phyloP scores from a whole-genome alignment of 805 yeast genomes.

The Candida michaelii region DNA sequence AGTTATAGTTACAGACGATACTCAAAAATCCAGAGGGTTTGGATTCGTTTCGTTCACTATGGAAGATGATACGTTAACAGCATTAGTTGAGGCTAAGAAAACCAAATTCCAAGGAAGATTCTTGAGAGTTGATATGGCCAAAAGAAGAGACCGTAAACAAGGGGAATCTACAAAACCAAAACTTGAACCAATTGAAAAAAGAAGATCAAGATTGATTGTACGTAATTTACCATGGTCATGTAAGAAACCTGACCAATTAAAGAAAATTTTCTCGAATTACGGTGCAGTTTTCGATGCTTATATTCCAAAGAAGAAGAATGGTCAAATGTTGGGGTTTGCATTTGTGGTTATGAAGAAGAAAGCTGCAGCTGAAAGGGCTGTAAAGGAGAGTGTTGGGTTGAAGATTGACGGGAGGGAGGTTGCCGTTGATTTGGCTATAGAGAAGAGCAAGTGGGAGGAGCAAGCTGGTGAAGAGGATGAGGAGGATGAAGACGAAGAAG shows the following conservation, averaged over 20 bases:
- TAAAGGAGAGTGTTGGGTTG: slow-evolving; percentile 70
- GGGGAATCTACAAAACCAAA: slow-evolving; percentile 10
- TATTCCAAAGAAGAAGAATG: slow-evolving; percentile 85
- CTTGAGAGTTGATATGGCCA: slow-evolving; percentile 82
- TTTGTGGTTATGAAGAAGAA: slow-evolving; percentile 87
- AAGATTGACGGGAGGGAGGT: slow-evolving; percentile 88
- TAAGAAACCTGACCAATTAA: slow-evolving; percentile 70
- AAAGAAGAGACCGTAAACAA: slow-evolving; percentile 79
- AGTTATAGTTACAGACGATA: slow-evolving; percentile 77
- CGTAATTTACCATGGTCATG: slow-evolving; percentile 97
- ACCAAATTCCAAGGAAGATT: slow-evolving; percentile 63
- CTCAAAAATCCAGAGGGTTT: slow-evolving; percentile 83
- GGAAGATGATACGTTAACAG: slow-evolving; percentile 80
- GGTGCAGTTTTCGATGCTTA: slow-evolving; percentile 88
- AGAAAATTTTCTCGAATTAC: slow-evolving; percentile 65
- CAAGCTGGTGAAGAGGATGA: slow-evolving; percentile 39
- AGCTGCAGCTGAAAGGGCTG: slow-evolving; percentile 75
- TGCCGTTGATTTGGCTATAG: slow-evolving; percentile 91
- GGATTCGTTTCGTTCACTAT: slow-evolving; percentile 90
- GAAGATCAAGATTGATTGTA: slow-evolving; percentile 82
- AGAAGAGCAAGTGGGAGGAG: slow-evolving; percentile 79
- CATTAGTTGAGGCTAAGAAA: slow-evolving; percentile 66
- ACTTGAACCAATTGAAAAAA: slow-evolving; percentile 54
- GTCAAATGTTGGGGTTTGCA: slow-evolving; percentile 92
- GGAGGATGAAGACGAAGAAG: slow-evolving; percentile 41